Evolutionary conservation across 176 grass and related monocot species (phyloP), one percentile per base, ranked within the genome.

Genomic region (Ensete ventricosum): DNA sequence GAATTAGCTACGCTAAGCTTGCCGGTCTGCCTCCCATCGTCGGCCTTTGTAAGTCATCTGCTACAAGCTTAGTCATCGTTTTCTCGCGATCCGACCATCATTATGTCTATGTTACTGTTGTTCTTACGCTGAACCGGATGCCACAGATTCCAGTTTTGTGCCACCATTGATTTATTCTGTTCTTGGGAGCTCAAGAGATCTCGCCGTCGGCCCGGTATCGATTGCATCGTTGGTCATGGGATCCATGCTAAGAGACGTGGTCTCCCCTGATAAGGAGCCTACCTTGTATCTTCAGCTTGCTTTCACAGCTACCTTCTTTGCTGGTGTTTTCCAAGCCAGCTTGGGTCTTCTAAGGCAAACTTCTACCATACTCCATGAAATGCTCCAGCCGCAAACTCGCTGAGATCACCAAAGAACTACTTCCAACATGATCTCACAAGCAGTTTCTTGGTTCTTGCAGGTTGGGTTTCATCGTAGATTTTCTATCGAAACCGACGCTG

Each of bases 1-100:
- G 94, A 14, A 98, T 98, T 60, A 98, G 94, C 86, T 98, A 98
- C 67, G 94, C 94, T 64, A 98, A 98, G 84, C 94, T 98, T 54
- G 94, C 94, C 53, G 87, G 89, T 87, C 87, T 98, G 69, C 94
- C 94, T 23, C 88, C 94, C 19, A 93, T 98, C 90, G 79, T 98
- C 52, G 94, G 94, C 69, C 78, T 98, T 50, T 98, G 94, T 97
- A 68, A 97, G 89, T 75, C 69, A 0, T 29, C 24, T 34, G 21
- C 65, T 68, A 19, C 25, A 43, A 74, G 13, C 22, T 20, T 5
- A 64, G 9, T 20, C 14, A 20, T 66, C 20, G 16, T 22, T 11
- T 66, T 25, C 63, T 5, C 14, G 4, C 5, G 0, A 5, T 17
- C 11, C 6, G 9, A 17, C n/a, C 13, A 60, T n/a, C 11, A 14